Evolutionary conservation across 805 yeast species (phyloP), one percentile per base, ranked within the genome.

Genomic region (Metschnikowia santaceciliae): DNA sequence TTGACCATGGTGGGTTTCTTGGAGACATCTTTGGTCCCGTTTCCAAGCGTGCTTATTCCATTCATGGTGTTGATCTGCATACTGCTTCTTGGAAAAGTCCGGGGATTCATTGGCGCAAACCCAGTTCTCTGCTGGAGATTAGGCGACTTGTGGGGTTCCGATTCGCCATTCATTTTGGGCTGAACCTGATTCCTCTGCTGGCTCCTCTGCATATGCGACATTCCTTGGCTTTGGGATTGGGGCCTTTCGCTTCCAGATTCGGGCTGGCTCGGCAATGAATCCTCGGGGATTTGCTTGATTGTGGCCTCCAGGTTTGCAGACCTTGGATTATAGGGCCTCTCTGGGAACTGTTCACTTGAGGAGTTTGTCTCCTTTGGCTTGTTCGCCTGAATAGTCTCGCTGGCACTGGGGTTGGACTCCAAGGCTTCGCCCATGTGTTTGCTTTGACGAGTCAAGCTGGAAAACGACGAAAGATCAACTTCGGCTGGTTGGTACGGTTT

Each of bases 401-500:
- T 15, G 4, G 17, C 22, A 10, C 22, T 40, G 20, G 43, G 19
- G 8, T 40, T 23, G 5, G 43, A 15, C 11, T 15, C 34, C 47
- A 44, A 23, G 2, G 39, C 22, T 10, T 23, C 40, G 8, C 34
- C 47, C 33, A 44, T 23, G 42, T 55, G 55, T 48, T 50, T 51
- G 47, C 55, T 74, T 56, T 74, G 78, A 42, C 78, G 61, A 10
- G 78, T 74, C 46, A 74, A 64, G 54, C 77, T 71, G 6, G 76
- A 72, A 61, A 74, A 74, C 30, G 73, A 61, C 30, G 74, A 68
- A 47, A 74, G 68, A 50, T 74, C 78, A 6, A 74, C 78, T 52
- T 73, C 75, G 2, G 78, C 78, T 1, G 78, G 78, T 52, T 71
- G 71, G 56, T 74, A 74, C 1, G 77, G 77, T 47, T 64, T 70